phyloP scores from a whole-genome alignment of 768 basidiomycete species.

The Filobasidium wieringae region DNA sequence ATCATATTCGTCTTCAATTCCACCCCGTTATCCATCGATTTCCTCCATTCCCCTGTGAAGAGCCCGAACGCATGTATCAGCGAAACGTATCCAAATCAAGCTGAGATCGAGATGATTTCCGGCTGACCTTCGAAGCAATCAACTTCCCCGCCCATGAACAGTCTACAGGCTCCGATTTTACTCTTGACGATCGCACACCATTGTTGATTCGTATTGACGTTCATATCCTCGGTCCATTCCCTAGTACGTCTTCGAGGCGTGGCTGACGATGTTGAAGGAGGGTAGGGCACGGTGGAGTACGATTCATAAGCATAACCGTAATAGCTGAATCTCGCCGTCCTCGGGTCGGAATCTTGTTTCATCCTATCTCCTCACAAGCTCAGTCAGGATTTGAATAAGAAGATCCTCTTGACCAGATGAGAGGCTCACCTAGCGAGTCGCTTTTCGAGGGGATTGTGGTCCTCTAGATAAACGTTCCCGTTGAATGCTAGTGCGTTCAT shows the following conservation, averaged over 20 bases:
- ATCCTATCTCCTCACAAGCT: too few species aligned
- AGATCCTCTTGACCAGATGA: too few species aligned
- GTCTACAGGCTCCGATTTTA: conserved; percentile 30
- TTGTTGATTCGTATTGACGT: conserved; percentile 38
- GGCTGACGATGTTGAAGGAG: background rate
- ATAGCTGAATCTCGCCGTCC: background rate
- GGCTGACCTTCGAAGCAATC: conserved; percentile 34
- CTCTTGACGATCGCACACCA: conserved; percentile 38
- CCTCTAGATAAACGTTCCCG: conserved; percentile 37
- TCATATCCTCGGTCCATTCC: conserved; percentile 27
- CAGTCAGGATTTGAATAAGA: too few species aligned
- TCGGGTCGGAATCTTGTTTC: too few species aligned
- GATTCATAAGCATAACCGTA: conserved; percentile 38
- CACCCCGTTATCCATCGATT: conserved; percentile 20
- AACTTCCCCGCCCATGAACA: conserved; percentile 38
- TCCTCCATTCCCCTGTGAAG: conserved; percentile 1
- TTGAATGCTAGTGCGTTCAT: conserved; percentile 34
- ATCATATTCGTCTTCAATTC: conserved; percentile 40
- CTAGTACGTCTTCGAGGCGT: conserved; percentile 15
- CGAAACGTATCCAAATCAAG: too few species aligned
- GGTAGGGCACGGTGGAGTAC: conserved; percentile 23
- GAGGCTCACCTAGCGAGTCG: conserved; percentile 21
- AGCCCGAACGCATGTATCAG: background rate
- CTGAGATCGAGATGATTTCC: background rate
- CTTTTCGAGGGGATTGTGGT: conserved; percentile 26